Base-by-base conservation (phyloP, 2,329 filamentous ascomycete species). In the Chlorencoelia australis region DNA sequence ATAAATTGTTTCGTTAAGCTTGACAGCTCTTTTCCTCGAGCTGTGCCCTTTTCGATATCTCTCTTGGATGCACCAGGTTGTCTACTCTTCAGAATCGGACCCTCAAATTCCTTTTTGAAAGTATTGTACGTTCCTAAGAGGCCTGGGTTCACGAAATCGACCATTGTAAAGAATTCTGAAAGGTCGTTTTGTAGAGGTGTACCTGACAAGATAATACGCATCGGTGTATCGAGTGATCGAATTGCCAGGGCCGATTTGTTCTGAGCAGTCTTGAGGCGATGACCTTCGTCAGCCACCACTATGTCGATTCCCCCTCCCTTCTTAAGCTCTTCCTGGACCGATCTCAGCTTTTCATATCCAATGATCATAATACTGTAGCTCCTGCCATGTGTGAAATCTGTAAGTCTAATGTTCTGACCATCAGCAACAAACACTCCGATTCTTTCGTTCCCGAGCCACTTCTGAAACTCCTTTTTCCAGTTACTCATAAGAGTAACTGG, bases 211-310 rank as follows among this genome's bases (percentile, higher is more conserved):
- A 58, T 52, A 33, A 58, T 44, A 37, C 52, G 34, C 29, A 45
- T 48, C 3, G 43, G 34, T 0, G 91, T 96, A 22, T 96, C 94
- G 1, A 98, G 69, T 0, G 95, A 68, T 33, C 88, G 73, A 25
- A 94, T 96, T 0, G 89, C 87, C 35, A 86, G 82, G 42, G 95
- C 94, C 0, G 96, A 70, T 43, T 86, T 84, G 27, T 89, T 93
- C 34, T 95, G 87, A 46, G 94, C 81, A 44, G 96, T 98, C 65
- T 98, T 98, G 67, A 98, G 79, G 1, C 91, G 82, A 57, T 98
- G 91, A 0, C 91, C 91, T 61, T 98, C 91, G 50, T 98, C 89
- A 37, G 96, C 94, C 49, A 98, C 88, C 51, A 98, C 94, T 50
- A 95, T 79, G 51, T 84, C 80, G 32, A 85, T 72, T 2, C 73